A percentile compares a stretch with the other conserved stretches of the same genome.
These are phyloP conservation scores for Penicillium sp. DNA, from an alignment of 2,329 filamentous ascomycete species.

Conservation along the genomic window DNA sequence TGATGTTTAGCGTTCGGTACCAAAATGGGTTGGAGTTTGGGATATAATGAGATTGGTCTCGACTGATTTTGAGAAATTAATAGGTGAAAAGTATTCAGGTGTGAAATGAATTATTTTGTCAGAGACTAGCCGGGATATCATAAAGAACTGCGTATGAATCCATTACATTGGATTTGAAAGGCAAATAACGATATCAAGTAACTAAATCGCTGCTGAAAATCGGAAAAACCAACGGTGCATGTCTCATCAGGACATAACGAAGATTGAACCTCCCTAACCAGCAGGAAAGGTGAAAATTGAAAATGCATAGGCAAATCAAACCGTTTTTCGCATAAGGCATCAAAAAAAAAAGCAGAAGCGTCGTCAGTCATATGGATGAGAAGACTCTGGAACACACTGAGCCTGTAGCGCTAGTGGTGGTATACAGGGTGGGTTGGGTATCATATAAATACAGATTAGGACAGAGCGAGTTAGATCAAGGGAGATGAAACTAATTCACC, in stretches of 20 bases:
- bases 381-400: neutral
- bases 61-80: no score
- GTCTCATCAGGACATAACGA: neutral
- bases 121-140: neutral
- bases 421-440: conserved; percentile 11
- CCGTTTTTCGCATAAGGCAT: neutral
- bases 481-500: neutral
- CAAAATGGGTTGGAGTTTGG: neutral
- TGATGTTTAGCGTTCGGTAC: neutral
- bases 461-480: neutral
- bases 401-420: neutral
- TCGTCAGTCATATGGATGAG: neutral
- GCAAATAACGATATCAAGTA: neutral
- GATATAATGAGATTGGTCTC: neutral
- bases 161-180: neutral
- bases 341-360: neutral
- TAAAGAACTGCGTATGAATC: neutral
- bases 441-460: conserved; percentile 5
- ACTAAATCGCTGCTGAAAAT: neutral
- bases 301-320: neutral
- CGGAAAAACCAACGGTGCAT: neutral
- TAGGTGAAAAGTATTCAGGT: neutral
- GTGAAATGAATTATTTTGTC: neutral
- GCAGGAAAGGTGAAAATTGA: neutral
- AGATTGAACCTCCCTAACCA: neutral